phyloP scores from a whole-genome alignment of 164 flowering plant genomes.

The Chimonanthus praecox region DNA sequence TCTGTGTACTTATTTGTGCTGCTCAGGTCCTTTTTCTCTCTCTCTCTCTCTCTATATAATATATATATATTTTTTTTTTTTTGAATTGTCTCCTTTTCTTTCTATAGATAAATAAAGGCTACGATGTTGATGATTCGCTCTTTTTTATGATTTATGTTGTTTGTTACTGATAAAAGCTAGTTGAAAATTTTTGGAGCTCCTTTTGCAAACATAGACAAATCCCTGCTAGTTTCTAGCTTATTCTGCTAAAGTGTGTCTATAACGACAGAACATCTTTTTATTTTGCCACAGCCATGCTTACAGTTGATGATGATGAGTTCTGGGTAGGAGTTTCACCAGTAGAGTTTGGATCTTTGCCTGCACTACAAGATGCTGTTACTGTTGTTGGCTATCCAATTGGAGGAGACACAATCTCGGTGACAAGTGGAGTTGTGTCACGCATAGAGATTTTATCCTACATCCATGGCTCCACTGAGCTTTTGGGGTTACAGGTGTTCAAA shows the following conservation, averaged over 20 bases:
- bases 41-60: too few relatives aligned
- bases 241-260: neutral
- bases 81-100: too few relatives aligned
- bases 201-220: neutral
- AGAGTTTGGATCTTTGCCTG: conserved; percentile 86
- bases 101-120: too few relatives aligned
- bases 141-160: too few relatives aligned
- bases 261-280: neutral
- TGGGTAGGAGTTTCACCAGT: conserved; percentile 93
- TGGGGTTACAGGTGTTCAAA: conserved; percentile 78
- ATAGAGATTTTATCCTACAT: conserved; percentile 96
- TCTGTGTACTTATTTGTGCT: too few relatives aligned
- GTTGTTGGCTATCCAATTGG: conserved; percentile 99
- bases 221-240: neutral
- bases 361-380: conserved; percentile 96
- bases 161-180: too few relatives aligned
- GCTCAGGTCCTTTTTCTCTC: too few relatives aligned
- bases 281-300: conserved; percentile 71
- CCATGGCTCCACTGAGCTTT: conserved; percentile 94
- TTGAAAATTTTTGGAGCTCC: neutral
- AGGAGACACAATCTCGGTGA: conserved; percentile 97
- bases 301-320: conserved; percentile 87
- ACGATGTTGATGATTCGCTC: too few relatives aligned
- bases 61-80: too few relatives aligned
- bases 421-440: conserved; percentile 98